phyloP scores from a whole-genome alignment of 768 basidiomycete genomes.

The Filobasidium wieringae region DNA sequence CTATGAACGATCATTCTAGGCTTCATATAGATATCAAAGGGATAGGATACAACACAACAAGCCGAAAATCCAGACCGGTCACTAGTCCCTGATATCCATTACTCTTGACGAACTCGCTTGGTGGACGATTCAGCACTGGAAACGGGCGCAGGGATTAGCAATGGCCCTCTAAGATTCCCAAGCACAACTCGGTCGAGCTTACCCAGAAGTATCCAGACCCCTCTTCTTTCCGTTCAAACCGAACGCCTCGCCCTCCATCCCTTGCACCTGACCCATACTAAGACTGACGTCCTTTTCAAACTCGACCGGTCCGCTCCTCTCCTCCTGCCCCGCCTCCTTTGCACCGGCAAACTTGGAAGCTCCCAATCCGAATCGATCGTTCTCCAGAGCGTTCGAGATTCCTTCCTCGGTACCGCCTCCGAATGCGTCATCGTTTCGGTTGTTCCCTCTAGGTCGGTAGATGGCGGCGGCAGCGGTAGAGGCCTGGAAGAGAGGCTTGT shows the following conservation, averaged over 20 bases:
- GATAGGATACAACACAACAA: no score
- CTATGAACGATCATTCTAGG: not conserved
- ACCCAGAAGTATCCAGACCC: constrained; percentile 33
- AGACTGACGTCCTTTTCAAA: constrained; percentile 74
- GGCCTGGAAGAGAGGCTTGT: constrained; percentile 88
- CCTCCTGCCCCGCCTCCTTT: constrained; percentile 54
- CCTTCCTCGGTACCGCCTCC: constrained; percentile 94
- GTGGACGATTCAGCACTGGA: not conserved
- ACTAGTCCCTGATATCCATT: not conserved
- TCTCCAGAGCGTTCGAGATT: constrained; percentile 74
- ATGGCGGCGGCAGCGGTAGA: constrained; percentile 98
- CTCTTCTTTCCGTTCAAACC: constrained; percentile 91
- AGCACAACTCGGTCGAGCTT: constrained; percentile 1
- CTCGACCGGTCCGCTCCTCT: constrained; percentile 85
- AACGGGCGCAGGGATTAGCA: not conserved
- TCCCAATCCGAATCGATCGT: constrained; percentile 87
- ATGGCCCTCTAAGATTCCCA: not conserved
- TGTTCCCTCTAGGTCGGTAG: constrained; percentile 87
- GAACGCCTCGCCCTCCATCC: constrained; percentile 43
- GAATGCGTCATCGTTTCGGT: constrained; percentile 81
- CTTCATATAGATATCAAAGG: not conserved
- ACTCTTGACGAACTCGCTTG: constrained; percentile 14
- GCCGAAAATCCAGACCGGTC: not conserved
- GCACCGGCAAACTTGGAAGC: constrained; percentile 89
- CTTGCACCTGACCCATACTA: constrained; percentile 22